Evolutionary conservation across 2,329 filamentous ascomycete genomes (phyloP).

Genomic region (Chalara sp.): DNA sequence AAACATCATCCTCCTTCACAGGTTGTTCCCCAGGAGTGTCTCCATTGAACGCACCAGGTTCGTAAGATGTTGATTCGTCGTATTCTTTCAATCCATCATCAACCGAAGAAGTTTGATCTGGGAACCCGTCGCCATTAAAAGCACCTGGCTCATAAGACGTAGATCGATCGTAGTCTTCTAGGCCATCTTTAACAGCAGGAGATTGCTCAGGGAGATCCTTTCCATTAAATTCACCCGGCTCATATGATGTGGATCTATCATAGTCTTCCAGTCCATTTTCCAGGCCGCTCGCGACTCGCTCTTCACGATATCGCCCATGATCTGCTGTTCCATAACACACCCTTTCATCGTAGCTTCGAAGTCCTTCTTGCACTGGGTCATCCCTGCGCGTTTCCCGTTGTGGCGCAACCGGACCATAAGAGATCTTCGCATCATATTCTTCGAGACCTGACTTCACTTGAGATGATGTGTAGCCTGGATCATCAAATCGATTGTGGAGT

Average conservation of each 20-base stretch:
- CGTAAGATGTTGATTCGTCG: background rate
- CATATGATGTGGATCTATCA: background rate
- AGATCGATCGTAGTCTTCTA: conserved; percentile 5
- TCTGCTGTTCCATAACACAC: background rate
- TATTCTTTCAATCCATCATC: conserved; percentile 8
- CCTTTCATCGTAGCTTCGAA: conserved; percentile 2
- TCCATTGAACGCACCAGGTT: background rate
- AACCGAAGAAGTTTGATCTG: conserved; percentile 6
- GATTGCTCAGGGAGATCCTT: background rate
- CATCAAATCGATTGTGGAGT: too few species aligned
- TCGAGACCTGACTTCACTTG: conserved; percentile 1
- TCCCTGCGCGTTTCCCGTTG: conserved; percentile 19
- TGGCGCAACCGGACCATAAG: conserved; percentile 19
- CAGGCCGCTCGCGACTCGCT: too few species aligned
- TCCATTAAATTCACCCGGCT: background rate
- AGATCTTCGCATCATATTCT: conserved; percentile 2
- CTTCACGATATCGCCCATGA: too few species aligned
- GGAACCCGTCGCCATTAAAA: background rate
- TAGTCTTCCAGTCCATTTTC: conserved; percentile 6
- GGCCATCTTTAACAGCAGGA: background rate
- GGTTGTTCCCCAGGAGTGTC: background rate
- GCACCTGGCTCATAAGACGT: background rate
- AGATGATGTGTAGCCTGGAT: too few species aligned
- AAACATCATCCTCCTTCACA: background rate
- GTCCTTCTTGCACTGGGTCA: conserved; percentile 25